Percentiles rank a stretch among this genome's conserved stretches.
Evolutionary conservation across 495 filamentous ascomycete species (phyloP).

Genomic region (Aspergillus affinis): DNA sequence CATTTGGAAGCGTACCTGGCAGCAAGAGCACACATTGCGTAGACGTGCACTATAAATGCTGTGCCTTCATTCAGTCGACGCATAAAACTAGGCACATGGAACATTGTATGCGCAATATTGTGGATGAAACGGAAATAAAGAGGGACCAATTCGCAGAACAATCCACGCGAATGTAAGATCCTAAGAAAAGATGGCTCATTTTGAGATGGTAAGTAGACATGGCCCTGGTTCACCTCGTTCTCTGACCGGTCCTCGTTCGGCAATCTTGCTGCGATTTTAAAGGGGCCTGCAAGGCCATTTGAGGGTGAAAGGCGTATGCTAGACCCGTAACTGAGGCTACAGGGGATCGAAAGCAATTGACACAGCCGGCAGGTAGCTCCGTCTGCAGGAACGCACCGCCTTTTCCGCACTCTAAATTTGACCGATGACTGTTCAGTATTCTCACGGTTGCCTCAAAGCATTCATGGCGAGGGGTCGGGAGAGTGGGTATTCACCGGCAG

Average conservation of each 20-base stretch:
- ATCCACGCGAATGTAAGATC: conserved; percentile 1
- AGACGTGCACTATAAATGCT: conserved; percentile 19
- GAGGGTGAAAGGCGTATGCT: neutral
- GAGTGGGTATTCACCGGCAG: conserved; percentile 23
- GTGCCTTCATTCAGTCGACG: conserved; percentile 17
- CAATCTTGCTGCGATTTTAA: neutral
- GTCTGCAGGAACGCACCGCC: conserved; percentile 20
- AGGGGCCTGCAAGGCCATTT: neutral
- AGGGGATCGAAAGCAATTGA: conserved; percentile 12
- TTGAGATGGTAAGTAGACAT: neutral
- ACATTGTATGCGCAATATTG: conserved; percentile 26
- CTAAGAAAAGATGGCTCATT: neutral
- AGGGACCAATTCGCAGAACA: conserved; percentile 16
- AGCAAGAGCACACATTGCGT: conserved; percentile 27
- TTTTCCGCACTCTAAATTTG: conserved; percentile 19
- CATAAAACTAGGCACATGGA: conserved; percentile 25
- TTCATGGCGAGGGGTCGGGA: neutral
- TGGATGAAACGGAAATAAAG: conserved; percentile 30
- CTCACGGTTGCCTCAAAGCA: neutral
- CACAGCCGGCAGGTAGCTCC: conserved; percentile 19
- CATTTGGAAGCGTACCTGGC: conserved; percentile 14
- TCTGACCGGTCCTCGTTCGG: neutral
- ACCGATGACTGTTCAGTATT: neutral
- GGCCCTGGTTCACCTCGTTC: neutral
- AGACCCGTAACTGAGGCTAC: conserved; percentile 9